Percentiles rank a stretch among this genome's conserved stretches.
phyloP scores from a whole-genome alignment of 2,329 filamentous ascomycete genomes.

The Cryoendolithus antarcticus region DNA sequence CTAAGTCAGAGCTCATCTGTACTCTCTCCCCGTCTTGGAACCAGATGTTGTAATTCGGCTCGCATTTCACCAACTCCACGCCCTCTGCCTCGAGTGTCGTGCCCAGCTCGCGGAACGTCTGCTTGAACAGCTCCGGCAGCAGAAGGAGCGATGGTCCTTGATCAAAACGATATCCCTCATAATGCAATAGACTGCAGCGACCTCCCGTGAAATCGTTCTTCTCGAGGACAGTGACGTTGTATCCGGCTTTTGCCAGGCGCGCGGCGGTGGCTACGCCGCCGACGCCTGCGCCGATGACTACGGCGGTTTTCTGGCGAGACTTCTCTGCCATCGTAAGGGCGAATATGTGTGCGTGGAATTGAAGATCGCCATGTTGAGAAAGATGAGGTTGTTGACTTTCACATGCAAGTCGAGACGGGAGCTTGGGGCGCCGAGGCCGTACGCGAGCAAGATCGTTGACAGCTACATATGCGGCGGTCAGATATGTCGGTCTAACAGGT shows the following conservation, averaged over 20 bases:
- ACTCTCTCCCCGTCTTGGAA: constrained; percentile 57
- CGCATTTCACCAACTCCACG: constrained; percentile 56
- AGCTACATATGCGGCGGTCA: too few relatives aligned
- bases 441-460: too few relatives aligned
- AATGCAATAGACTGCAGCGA: constrained; percentile 53
- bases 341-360: not conserved
- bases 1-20: constrained; percentile 53
- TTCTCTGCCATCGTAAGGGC: constrained; percentile 16
- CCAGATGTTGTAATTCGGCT: constrained; percentile 64
- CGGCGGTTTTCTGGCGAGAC: constrained; percentile 31
- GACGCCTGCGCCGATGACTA: constrained; percentile 32
- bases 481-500: too few relatives aligned
- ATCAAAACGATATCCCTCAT: constrained; percentile 56
- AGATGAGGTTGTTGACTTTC: too few relatives aligned
- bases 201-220: constrained; percentile 64
- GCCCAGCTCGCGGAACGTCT: constrained; percentile 56
- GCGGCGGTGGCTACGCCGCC: constrained; percentile 60
- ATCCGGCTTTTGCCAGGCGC: constrained; percentile 57
- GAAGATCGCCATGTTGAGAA: too few relatives aligned
- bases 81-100: constrained; percentile 54
- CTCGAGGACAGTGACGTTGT: constrained; percentile 61
- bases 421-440: too few relatives aligned
- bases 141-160: constrained; percentile 64
- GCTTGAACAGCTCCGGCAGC: constrained; percentile 56
- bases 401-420: too few relatives aligned